Evolutionary conservation across 2,329 filamentous ascomycete species (phyloP).

Genomic region (Lizonia empirigonia): DNA sequence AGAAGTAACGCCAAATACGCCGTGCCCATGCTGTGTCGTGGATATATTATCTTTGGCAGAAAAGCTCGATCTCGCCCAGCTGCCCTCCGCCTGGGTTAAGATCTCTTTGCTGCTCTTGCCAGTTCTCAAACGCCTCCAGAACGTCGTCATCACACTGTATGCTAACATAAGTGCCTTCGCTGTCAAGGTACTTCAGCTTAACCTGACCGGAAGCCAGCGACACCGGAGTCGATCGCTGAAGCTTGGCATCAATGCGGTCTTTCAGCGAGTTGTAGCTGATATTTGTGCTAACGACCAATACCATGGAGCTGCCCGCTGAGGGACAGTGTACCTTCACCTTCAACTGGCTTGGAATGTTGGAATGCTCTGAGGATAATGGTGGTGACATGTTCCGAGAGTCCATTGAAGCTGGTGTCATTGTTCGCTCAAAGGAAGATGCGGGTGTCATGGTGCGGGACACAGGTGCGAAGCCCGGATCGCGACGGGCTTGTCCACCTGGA

Average conservation of each 20-base stretch:
- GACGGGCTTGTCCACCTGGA: constrained; percentile 35
- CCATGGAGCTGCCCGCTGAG: constrained; percentile 82
- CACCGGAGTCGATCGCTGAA: constrained; percentile 82
- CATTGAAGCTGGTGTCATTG: constrained; percentile 46
- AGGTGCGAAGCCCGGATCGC: constrained; percentile 39
- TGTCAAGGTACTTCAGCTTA: constrained; percentile 84
- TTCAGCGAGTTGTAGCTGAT: constrained; percentile 93
- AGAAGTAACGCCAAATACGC: constrained; percentile 9
- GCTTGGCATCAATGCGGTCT: constrained; percentile 94
- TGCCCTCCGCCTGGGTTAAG: constrained; percentile 66
- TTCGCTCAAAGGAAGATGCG: constrained; percentile 48
- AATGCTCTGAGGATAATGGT: constrained; percentile 40
- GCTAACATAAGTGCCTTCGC: constrained; percentile 86
- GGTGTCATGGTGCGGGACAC: constrained; percentile 46
- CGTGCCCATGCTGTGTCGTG: constrained; percentile 13
- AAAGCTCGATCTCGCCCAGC: constrained; percentile 81
- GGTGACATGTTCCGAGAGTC: constrained; percentile 49
- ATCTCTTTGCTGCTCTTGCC: constrained; percentile 76
- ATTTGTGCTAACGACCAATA: constrained; percentile 93
- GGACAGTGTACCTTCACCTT: constrained; percentile 92
- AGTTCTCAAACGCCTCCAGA: constrained; percentile 92
- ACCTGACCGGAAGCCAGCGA: constrained; percentile 83
- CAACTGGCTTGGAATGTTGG: constrained; percentile 70
- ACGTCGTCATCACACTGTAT: constrained; percentile 97
- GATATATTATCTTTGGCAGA: constrained; percentile 43